Evolutionary conservation across 2,329 filamentous ascomycete species (phyloP).

Genomic region (Biscogniauxia marginata): DNA sequence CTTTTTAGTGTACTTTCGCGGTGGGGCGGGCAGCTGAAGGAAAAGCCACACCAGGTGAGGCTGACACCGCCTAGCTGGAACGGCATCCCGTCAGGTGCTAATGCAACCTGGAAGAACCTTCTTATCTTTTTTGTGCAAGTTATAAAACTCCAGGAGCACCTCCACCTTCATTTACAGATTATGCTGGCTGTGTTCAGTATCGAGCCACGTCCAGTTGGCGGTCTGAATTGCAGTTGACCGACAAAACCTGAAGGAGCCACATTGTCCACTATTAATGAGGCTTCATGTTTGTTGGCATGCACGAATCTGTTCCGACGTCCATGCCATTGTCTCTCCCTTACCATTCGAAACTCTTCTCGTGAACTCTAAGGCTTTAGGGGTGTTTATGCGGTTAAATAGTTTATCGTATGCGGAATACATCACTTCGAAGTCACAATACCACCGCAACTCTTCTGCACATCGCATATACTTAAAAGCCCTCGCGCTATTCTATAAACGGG

Average conservation of each 20-base stretch:
- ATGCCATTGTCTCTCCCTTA: background rate
- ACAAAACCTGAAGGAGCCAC: background rate
- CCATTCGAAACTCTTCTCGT: background rate
- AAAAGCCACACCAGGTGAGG: slow-evolving; percentile 22
- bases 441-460: background rate
- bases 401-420: background rate
- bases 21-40: background rate
- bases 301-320: background rate
- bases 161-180: background rate
- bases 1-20: background rate
- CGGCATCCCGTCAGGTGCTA: slow-evolving; percentile 21
- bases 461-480: background rate
- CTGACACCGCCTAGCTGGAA: slow-evolving; percentile 21
- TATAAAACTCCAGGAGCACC: no score
- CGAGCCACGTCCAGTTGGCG: background rate
- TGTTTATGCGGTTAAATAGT: background rate
- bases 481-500: background rate
- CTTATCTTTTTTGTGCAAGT: slow-evolving; percentile 1
- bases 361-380: background rate
- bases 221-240: background rate
- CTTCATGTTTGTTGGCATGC: background rate
- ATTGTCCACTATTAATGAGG: background rate
- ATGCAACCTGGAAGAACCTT: slow-evolving; percentile 20
- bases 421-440: background rate
- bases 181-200: background rate